These are phyloP conservation scores for Acacia confusa DNA, from an alignment of 306 rosid genomes.

Conservation along the genomic window DNA sequence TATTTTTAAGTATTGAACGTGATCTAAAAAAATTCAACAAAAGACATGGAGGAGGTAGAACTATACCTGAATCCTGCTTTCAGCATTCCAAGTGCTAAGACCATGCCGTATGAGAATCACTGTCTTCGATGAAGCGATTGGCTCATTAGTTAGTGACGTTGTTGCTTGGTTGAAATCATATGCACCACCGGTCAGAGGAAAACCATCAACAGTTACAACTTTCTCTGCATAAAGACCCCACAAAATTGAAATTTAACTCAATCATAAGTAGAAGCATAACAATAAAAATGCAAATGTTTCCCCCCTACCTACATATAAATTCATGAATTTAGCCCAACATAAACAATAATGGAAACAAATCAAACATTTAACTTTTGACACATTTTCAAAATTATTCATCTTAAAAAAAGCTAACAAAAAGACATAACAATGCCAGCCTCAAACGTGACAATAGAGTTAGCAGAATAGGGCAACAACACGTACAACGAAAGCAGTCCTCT, in stretches of 20 bases:
- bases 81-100: slow-evolving; percentile 78
- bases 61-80: slow-evolving; percentile 64
- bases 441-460: neutral
- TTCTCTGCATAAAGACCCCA: slow-evolving; percentile 41
- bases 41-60: neutral
- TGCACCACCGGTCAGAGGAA: slow-evolving; percentile 66
- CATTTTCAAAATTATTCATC: neutral
- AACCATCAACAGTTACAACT: slow-evolving; percentile 32
- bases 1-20: neutral
- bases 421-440: neutral
- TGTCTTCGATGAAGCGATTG: slow-evolving; percentile 60
- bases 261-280: neutral
- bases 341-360: neutral
- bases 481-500: neutral
- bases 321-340: neutral
- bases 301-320: neutral
- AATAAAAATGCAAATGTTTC: neutral
- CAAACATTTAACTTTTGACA: neutral
- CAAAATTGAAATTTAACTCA: slow-evolving; percentile 10
- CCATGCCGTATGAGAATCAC: slow-evolving; percentile 72
- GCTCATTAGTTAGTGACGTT: slow-evolving; percentile 50
- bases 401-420: neutral
- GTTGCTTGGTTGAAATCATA: slow-evolving; percentile 69
- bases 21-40: slow-evolving; percentile 4
- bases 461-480: neutral